These are phyloP conservation scores for Schrenkiella parvula DNA, from an alignment of 345 rosid genomes.

Conservation along the genomic window DNA sequence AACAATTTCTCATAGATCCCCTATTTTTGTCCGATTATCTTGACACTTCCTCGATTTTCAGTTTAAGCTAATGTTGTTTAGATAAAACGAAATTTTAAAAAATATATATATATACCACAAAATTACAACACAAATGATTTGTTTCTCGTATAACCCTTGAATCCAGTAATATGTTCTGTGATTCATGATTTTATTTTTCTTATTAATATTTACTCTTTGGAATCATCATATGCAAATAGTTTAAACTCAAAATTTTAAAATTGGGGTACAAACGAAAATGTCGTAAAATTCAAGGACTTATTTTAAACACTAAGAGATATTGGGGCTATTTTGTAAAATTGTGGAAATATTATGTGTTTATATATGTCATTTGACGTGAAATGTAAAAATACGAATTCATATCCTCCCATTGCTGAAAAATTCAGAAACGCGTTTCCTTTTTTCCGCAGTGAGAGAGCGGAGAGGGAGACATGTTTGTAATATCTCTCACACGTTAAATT, in stretches of 20 bases:
- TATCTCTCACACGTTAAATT: neutral
- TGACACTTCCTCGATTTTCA: neutral
- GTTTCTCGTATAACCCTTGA: too few species aligned
- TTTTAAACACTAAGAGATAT: neutral
- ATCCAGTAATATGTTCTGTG: too few species aligned
- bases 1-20: neutral
- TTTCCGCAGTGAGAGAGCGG: neutral
- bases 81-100: neutral
- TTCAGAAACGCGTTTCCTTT: slow-evolving; percentile 26
- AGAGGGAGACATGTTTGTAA: slow-evolving; percentile 17
- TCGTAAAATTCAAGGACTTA: neutral
- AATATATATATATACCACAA: too few species aligned
- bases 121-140: too few species aligned
- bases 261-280: neutral
- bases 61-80: neutral
- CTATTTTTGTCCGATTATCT: neutral
- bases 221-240: too few species aligned
- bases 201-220: too few species aligned
- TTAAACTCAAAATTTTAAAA: too few species aligned
- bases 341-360: neutral
- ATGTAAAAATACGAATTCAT: neutral
- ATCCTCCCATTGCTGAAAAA: slow-evolving; percentile 3
- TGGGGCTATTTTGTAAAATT: neutral
- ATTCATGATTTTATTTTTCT: too few species aligned
- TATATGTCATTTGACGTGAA: neutral